Base-by-base conservation (phyloP, 2,329 filamentous ascomycete species). In the Epichloe sibirici region DNA sequence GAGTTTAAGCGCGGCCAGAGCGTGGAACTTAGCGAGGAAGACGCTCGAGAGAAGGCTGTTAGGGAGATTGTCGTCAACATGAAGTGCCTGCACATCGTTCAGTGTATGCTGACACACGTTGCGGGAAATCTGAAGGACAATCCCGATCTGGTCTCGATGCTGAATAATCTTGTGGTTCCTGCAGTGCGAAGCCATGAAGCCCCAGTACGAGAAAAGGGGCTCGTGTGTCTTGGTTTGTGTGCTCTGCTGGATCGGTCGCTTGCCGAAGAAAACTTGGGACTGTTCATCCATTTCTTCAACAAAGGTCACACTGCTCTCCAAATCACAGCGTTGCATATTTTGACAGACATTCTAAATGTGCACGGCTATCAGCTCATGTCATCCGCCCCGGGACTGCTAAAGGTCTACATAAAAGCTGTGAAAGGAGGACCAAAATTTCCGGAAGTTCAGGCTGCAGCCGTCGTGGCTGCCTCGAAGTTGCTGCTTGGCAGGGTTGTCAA, bases 101-200 rank as follows among this genome's bases (percentile, higher is more conserved):
- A 96, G 68, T 97, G 90, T 74, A 95, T 97, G 87, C 78, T 98
- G 49, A 84, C 94, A 64, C 95, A 97, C 63, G 88, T 98, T 9
- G 79, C 87, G 51, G 88, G 89, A 55, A 87, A 87, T 62, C 74
- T 97, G 39, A 90, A 96, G 68, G 81, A 90, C 59, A 95, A 95
- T 65, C 83, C 86, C 53, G 86, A 95, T 63, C 72, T 97, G n/a
- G 88, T 95, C 4, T 88, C 88, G n/a, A 96, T 97, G 86, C 76
- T 98, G 48, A 97, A 98, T 73, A 97, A 93, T 58, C 78, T 98
- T 8, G 88, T 98, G 44, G 90, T 98, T 2, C 93, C 93, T 6
- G 93, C 93, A 31, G 91, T 98, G 15, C 84, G 91, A 58, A 93
- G 87, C 63, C 89, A 95, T 60, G 90, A 97, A 65, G 88, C 89